Percentiles rank a stretch among this genome's conserved stretches.
Conservation (phyloP, 306 rosid species). For the Trifolium pratense region DNA sequence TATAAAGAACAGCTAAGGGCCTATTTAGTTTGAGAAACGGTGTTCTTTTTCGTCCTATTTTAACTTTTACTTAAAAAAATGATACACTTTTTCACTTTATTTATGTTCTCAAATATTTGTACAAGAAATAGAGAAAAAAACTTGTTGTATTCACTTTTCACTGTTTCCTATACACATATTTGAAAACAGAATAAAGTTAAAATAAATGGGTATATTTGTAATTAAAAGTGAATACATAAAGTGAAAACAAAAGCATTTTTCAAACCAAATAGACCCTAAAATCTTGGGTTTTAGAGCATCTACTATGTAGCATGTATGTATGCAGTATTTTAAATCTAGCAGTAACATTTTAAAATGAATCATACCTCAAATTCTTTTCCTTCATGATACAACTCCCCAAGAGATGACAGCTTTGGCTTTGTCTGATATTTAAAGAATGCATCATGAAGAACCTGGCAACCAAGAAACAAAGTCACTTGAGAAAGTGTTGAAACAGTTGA, state of each 20-base stretch:
- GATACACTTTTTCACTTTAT: neutral
- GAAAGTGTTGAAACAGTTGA: conserved; percentile 27
- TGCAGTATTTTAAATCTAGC: conserved; percentile 5
- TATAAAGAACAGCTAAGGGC: conserved; percentile 1
- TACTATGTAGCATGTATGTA: conserved; percentile 1
- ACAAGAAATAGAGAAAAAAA: conserved; percentile 6
- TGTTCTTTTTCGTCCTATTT: neutral
- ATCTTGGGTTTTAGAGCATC: conserved; percentile 14
- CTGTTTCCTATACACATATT: conserved; percentile 12
- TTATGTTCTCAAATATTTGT: neutral
- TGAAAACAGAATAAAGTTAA: neutral
- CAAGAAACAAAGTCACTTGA: conserved; percentile 44
- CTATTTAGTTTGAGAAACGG: neutral
- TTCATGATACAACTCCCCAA: conserved; percentile 92
- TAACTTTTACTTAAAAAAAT: neutral
- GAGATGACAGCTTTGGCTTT: conserved; percentile 90
- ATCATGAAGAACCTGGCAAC: conserved; percentile 90
- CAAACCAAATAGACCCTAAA: neutral
- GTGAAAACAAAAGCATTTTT: conserved; percentile 8
- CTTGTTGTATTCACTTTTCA: neutral
- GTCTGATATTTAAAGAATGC: conserved; percentile 95
- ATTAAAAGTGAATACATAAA: conserved; percentile 6
- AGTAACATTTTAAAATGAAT: neutral
- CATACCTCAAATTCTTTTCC: conserved; percentile 96
- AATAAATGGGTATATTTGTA: neutral